Percentiles rank a stretch among this genome's conserved stretches.
These are phyloP conservation scores for Nakazawaea wickerhamii DNA, from an alignment of 805 yeast species.

Conservation along the genomic window DNA sequence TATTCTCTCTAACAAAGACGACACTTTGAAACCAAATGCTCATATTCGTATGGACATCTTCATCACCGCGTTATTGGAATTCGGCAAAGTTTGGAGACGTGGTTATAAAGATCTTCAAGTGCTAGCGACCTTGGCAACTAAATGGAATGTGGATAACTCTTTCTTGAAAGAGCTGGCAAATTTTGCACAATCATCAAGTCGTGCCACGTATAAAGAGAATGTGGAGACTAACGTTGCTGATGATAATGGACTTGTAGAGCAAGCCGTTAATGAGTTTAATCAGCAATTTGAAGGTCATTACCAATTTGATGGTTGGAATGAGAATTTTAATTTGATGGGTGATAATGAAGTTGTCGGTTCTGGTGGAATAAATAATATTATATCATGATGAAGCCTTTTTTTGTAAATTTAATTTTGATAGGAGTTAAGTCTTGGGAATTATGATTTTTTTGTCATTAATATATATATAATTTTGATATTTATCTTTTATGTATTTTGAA, in stretches of 20 bases:
- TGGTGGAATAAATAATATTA: background rate
- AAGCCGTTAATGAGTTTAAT: conserved; percentile 1
- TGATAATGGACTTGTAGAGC: background rate
- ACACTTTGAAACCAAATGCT: conserved; percentile 18
- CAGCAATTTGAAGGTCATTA: conserved; percentile 3
- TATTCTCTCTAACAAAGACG: conserved; percentile 22
- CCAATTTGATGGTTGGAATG: background rate
- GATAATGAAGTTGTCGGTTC: conserved; percentile 7
- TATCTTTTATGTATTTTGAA: too few relatives aligned
- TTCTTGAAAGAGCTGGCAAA: conserved; percentile 11
- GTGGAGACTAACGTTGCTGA: conserved; percentile 2
- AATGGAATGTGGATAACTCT: conserved; percentile 20
- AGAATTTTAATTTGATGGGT: background rate
- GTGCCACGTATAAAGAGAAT: background rate
- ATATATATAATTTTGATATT: too few relatives aligned
- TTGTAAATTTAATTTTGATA: too few relatives aligned
- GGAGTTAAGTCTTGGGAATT: too few relatives aligned
- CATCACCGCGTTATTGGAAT: conserved; percentile 20
- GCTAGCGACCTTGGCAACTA: conserved; percentile 19
- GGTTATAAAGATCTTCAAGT: conserved; percentile 27
- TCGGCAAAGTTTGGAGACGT: conserved; percentile 25
- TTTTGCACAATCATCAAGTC: conserved; percentile 2
- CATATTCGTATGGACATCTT: conserved; percentile 18
- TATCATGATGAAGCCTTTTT: too few relatives aligned
- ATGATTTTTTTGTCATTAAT: too few relatives aligned